Evolutionary conservation across 768 basidiomycete species (phyloP), one percentile per base, ranked within the genome.

Genomic region (Russula sp.): DNA sequence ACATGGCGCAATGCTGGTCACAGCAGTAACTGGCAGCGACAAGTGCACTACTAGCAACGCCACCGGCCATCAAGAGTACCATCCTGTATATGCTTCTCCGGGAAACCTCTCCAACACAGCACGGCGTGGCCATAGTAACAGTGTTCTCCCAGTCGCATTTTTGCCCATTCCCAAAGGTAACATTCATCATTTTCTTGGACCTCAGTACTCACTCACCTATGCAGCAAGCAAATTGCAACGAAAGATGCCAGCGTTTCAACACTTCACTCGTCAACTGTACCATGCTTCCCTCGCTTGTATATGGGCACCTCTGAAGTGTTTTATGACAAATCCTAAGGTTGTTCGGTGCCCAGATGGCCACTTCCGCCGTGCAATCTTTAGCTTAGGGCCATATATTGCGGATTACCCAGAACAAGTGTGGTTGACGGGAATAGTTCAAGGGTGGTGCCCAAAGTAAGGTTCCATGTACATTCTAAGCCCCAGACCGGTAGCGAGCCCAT

Each of bases 371-470:
- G 68, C 66, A 0, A 68, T 76, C 0, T 76, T 65, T 49, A 61
- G 66, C 9, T 62, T 75, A 25, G 74, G 74, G 0, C 73, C 74
- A 3, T 73, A 70, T 60, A 75, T 76, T 55, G 73, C 50, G 3
- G 50, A 51, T 7, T 51, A 51, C 10, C 50, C 35, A 3, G 36
- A 51, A 14, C 35, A 51, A 3, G 50, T 51, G 2, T 51, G 50
- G 50, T 13, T 51, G 4, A 9, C 13, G 5, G n/a, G 13, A 2
- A 64, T 74, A 36, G 73, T 77, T 2, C 59, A 67, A 20, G 61
- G 67, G 2, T 68, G 71, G 72, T 74, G 73, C 60, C 57, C 71
- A n/a, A 61, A 56, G 70, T 71, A 38, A 38, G 65, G 66, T 20
- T n/a, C n/a, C n/a, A n/a, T n/a, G n/a, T n/a, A n/a, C n/a, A n/a